Conservation (phyloP, 352 stramenopile species). For the Phytophthora pistaciae region DNA sequence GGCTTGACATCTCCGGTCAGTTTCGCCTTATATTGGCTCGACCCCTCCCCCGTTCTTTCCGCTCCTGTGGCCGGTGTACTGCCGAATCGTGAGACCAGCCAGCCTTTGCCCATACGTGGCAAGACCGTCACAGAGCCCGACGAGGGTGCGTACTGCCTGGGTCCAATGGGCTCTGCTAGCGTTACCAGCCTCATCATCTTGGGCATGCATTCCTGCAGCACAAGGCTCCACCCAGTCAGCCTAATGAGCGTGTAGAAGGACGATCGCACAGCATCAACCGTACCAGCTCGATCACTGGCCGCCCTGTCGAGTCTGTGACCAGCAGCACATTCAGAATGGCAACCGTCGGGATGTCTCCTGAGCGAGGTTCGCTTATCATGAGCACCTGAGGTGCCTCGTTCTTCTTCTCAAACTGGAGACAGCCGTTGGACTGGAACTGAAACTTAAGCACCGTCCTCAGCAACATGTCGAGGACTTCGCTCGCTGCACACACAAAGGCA, state of each 20-base stretch:
- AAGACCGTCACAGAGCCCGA: constrained; percentile 22
- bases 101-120: constrained; percentile 36
- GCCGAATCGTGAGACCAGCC: constrained; percentile 34
- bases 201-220: constrained; percentile 38
- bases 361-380: constrained; percentile 18
- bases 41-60: background rate
- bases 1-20: background rate
- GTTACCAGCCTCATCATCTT: constrained; percentile 44
- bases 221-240: background rate
- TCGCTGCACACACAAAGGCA: constrained; percentile 1
- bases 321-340: constrained; percentile 28
- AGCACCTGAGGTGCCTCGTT: constrained; percentile 30
- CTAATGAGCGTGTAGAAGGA: background rate
- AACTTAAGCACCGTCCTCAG: constrained; percentile 32
- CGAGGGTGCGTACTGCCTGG: background rate
- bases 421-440: constrained; percentile 34
- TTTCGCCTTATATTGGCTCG: background rate
- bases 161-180: constrained; percentile 25
- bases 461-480: constrained; percentile 34
- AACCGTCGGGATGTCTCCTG: constrained; percentile 25
- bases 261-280: background rate
- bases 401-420: constrained; percentile 12
- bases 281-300: constrained; percentile 19
- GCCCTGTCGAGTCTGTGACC: constrained; percentile 18
- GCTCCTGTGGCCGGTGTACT: background rate